Evolutionary conservation across 192 early-diverging fungal genomes (phyloP).

Genomic region (Coemansia sp.): DNA sequence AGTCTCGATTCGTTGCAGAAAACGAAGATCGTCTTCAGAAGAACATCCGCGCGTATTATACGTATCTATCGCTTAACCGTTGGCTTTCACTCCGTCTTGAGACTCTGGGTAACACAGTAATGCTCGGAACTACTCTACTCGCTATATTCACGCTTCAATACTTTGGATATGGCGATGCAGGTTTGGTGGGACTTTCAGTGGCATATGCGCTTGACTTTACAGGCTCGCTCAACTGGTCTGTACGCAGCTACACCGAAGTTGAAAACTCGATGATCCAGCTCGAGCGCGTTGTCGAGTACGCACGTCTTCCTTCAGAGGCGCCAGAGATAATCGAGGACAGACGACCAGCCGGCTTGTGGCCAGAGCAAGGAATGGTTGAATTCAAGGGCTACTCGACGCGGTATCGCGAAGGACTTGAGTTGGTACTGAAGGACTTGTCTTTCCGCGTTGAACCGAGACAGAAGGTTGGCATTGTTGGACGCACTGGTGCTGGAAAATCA

Average conservation of each 20-base stretch:
- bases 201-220: slow-evolving; percentile 38
- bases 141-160: slow-evolving; percentile 60
- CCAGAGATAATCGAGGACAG: slow-evolving; percentile 29
- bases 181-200: slow-evolving; percentile 73
- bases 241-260: slow-evolving; percentile 65
- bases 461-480: slow-evolving; percentile 63
- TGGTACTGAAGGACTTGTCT: slow-evolving; percentile 50
- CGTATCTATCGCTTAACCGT: slow-evolving; percentile 69
- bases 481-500: too few relatives aligned
- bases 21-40: slow-evolving; percentile 67
- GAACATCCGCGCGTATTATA: slow-evolving; percentile 80
- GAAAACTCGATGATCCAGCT: slow-evolving; percentile 64
- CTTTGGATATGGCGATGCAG: slow-evolving; percentile 54
- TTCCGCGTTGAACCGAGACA: slow-evolving; percentile 48
- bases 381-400: slow-evolving; percentile 55
- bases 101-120: slow-evolving; percentile 67
- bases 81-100: slow-evolving; percentile 81
- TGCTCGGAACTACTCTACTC: slow-evolving; percentile 73
- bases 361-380: slow-evolving; percentile 49
- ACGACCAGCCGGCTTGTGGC: slow-evolving; percentile 52
- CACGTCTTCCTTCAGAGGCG: slow-evolving; percentile 34
- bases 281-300: slow-evolving; percentile 57
- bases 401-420: slow-evolving; percentile 54
- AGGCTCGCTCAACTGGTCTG: neutral
- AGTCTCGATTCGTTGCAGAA: slow-evolving; percentile 67